Conservation (phyloP, 306 rosid species). For the Prunus mume region DNA sequence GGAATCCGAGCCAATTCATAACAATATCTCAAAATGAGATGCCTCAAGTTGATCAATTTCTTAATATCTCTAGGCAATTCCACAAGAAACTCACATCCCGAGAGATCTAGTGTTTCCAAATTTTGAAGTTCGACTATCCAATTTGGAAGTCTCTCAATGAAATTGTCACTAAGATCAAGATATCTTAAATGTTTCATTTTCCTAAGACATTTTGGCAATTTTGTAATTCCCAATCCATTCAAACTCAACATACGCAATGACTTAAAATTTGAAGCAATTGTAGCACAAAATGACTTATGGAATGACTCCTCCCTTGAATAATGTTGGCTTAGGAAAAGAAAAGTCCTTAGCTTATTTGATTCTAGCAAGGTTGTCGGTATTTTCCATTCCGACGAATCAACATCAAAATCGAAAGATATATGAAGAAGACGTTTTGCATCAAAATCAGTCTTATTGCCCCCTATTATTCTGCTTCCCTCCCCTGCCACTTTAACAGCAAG, state of each 20-base stretch:
- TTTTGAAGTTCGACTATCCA: conserved; percentile 4
- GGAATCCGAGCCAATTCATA: not conserved
- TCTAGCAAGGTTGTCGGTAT: too few species aligned
- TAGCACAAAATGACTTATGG: not conserved
- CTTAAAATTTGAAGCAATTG: not conserved
- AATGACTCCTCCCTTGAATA: too few species aligned
- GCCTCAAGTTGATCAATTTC: conserved; percentile 4
- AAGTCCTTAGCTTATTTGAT: too few species aligned
- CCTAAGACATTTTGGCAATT: not conserved
- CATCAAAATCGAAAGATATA: too few species aligned
- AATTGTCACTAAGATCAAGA: not conserved
- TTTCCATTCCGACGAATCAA: too few species aligned
- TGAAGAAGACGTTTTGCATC: too few species aligned
- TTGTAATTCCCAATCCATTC: not conserved
- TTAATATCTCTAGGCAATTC: not conserved
- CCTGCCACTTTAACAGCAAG: too few species aligned
- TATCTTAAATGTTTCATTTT: conserved; percentile 16
- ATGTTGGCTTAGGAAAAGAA: too few species aligned
- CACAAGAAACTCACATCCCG: fast-evolving
- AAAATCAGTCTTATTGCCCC: too few species aligned
- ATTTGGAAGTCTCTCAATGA: not conserved
- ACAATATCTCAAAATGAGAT: not conserved
- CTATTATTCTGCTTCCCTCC: too few species aligned
- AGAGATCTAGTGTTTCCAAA: not conserved
- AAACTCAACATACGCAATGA: conserved; percentile 26